Base-by-base conservation (phyloP, 140 eudicot species). In the Senecio squalidus region DNA sequence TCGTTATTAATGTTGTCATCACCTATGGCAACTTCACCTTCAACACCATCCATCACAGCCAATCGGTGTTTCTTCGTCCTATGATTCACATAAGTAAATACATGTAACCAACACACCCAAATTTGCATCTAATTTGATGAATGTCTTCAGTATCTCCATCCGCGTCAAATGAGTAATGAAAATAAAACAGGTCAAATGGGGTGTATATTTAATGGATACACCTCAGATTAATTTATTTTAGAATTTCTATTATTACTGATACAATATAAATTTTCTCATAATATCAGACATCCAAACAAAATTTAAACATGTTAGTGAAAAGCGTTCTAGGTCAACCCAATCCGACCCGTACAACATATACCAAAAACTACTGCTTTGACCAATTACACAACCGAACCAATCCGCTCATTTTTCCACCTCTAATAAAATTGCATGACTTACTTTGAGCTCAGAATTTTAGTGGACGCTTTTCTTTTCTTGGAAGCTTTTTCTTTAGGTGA, bases 391-490 rank as follows among this genome's bases (percentile, higher is more conserved):
- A 34, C 49, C 48, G 5, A 43, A n/a, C 50, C 9, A 1, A n/a
- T 20, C 49, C 23, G 49, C 49, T 14, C 49, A 43, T 14, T 34
- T 34, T 34, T 11, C 11, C 41, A 34, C 41, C 41, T 0, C 4
- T 36, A 38, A 55, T 25, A 27, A 16, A 20, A 68, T 31, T 26
- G 22, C 49, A 67, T 20, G 40, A 61, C 67, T 61, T 74, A 74
- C 80, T 61, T 74, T 68, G 75, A 52, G 29, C 57, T 59, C 54
- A 29, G 60, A 51, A 73, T 69, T 52, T 66, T 66, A 31, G 70
- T 71, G 57, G 82, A 58, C 9, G 80, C 79, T 75, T 88, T 93
- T 68, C 95, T 88, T 70, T 88, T 84, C 83, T 81, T 92, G 21
- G 83, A 63, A 67, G 47, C 60, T 17, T 60, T 36, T 8, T 62